Conservation (phyloP, 2,329 filamentous ascomycete genomes). For the Penicillium fuscoglaucum region DNA sequence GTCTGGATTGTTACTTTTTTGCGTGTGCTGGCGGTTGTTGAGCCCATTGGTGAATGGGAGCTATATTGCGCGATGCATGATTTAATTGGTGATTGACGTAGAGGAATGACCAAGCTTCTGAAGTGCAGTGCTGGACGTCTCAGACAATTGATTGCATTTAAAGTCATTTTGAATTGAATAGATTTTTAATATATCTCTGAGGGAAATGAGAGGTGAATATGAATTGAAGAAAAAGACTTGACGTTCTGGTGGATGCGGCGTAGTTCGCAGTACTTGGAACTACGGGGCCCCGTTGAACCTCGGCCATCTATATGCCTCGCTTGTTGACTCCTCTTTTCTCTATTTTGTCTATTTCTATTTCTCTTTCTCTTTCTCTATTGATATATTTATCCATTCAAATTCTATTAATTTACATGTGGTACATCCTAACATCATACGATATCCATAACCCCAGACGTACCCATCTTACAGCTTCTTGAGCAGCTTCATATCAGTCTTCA, state of each 20-base stretch:
- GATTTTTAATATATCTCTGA: neutral
- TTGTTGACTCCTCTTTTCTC: neutral
- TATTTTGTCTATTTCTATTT: neutral
- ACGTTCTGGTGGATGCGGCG: conserved; percentile 16
- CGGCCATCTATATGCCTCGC: conserved; percentile 1
- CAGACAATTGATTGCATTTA: neutral
- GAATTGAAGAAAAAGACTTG: neutral
- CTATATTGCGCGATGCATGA: conserved; percentile 53
- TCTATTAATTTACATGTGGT: neutral
- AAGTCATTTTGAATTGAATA: neutral
- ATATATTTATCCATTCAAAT: no score
- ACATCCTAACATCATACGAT: no score
- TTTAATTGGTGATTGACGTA: conserved; percentile 2
- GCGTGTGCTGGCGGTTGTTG: conserved; percentile 44
- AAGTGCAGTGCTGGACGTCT: neutral
- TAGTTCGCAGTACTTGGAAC: conserved; percentile 12
- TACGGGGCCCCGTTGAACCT: neutral
- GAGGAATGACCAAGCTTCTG: neutral
- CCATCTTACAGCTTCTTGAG: conserved; percentile 38
- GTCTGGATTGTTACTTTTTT: conserved; percentile 86
- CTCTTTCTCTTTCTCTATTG: no score
- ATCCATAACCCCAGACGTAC: no score
- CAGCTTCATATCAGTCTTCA: conserved; percentile 44
- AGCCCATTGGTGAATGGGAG: conserved; percentile 72
- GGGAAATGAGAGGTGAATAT: neutral